Base-by-base conservation (phyloP, 2,329 filamentous ascomycete species). In the Colletotrichum sp. region DNA sequence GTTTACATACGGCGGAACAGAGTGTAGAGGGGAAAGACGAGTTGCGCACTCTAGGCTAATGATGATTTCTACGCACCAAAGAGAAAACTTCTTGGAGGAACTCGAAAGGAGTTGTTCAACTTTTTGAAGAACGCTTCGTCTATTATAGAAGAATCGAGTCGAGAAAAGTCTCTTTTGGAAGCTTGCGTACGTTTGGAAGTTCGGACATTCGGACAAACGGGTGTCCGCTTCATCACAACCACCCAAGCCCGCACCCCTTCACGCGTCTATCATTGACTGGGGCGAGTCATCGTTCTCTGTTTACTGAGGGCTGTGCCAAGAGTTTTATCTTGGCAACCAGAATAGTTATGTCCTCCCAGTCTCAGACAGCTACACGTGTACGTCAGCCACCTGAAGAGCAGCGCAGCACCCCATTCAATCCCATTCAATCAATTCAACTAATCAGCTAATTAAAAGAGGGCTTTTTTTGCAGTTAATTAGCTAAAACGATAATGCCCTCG, bases 1-100 rank as follows among this genome's bases (percentile, higher is more conserved):
- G n/a, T 13, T 21, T 24, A 52, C 2, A 5, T 52, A 8, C 12
- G 10, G 44, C 3, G 6, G n/a, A 0, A 2, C 2, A 52, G n/a
- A 52, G n/a, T 21, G 6, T 8, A 21, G n/a, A 13, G 4, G n/a
- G n/a, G 10, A 52, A 21, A 52, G 44, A 21, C n/a, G 1, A 24
- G 44, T 21, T 52, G 44, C n/a, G 44, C 10, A 2, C n/a, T 13
- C n/a, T n/a, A 52, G 12, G 3, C 12, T 21, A 8, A 5, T 1
- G 44, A 3, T 52, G 12, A 13, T 24, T 52, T 21, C 44, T 13
- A 21, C 44, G n/a, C 10, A n/a, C 12, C 4, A n/a, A 18, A 4
- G n/a, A 13, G n/a, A n/a, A 52, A 5, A 2, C n/a, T 52, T 52
- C 2, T 21, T 3, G n/a, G 18, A 52, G n/a, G 2, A 24, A 8